A percentile compares a stretch with the other conserved stretches of the same genome.
Evolutionary conservation across 768 basidiomycete species (phyloP).

Genomic region (Botryobasidium botryosum): DNA sequence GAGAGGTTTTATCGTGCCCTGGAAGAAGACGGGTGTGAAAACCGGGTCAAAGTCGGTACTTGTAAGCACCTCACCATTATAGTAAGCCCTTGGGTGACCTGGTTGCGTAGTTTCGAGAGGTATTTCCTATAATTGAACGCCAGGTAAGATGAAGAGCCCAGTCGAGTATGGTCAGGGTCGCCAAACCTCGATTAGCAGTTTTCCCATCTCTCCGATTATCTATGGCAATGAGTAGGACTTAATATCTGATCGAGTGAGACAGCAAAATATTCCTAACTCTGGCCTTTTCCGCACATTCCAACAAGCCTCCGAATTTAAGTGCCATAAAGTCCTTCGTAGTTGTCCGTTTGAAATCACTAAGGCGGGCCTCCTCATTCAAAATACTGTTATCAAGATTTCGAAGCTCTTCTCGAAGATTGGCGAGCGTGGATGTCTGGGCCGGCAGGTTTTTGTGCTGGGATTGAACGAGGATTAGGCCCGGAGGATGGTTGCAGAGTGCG

Average conservation of each 20-base stretch:
- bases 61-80: too few species aligned
- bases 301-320: constrained; percentile 72
- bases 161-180: neutral
- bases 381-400: constrained; percentile 65
- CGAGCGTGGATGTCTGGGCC: constrained; percentile 54
- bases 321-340: constrained; percentile 54
- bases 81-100: constrained; percentile 57
- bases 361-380: constrained; percentile 56
- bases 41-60: too few species aligned
- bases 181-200: constrained; percentile 27
- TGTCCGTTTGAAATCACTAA: constrained; percentile 71
- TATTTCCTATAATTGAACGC: constrained; percentile 37
- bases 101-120: constrained; percentile 67
- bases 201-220: constrained; percentile 36
- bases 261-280: constrained; percentile 19
- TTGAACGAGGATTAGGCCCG: neutral
- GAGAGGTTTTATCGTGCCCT: constrained; percentile 44
- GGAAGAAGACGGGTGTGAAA: too few species aligned
- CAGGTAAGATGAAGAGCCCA: too few species aligned
- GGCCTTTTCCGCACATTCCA: constrained; percentile 76
- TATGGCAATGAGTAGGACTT: constrained; percentile 13
- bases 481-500: neutral
- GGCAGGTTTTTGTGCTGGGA: constrained; percentile 56
- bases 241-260: neutral
- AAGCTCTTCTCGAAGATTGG: constrained; percentile 60